Conservation (phyloP, 1,139 yeast species). For the Taiozyma sp. region DNA sequence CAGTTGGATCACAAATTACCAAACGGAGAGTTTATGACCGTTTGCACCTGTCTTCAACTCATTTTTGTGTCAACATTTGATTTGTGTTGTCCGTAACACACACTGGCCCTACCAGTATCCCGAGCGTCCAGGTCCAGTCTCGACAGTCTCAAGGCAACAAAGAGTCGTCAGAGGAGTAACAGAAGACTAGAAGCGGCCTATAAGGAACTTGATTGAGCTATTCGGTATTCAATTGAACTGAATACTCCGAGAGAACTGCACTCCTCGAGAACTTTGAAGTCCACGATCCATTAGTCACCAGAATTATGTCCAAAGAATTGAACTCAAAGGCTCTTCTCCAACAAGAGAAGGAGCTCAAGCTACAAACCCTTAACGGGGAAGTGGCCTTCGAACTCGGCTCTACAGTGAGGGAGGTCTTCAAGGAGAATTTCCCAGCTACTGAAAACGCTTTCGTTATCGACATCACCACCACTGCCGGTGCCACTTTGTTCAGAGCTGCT, state of each 20-base stretch:
- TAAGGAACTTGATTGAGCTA: not conserved
- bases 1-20: not conserved
- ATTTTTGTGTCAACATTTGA: not conserved
- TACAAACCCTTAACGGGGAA: slow-evolving; percentile 13
- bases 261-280: not conserved
- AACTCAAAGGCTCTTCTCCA: not conserved
- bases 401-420: slow-evolving; percentile 29
- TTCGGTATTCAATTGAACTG: not conserved
- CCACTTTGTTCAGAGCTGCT: slow-evolving; percentile 37
- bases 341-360: slow-evolving; percentile 4
- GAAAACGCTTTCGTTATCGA: slow-evolving; percentile 35
- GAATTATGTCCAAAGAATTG: not conserved
- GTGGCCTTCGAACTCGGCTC: slow-evolving; percentile 38
- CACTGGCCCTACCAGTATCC: not conserved
- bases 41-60: not conserved
- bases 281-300: not conserved
- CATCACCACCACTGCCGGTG: slow-evolving; percentile 38
- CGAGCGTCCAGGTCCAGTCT: not conserved
- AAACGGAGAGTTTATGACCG: too few species aligned
- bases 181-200: too few species aligned
- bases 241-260: too few species aligned
- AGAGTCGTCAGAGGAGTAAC: not conserved
- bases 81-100: not conserved
- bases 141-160: too few species aligned
- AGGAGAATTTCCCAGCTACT: slow-evolving; percentile 8